Conservation (phyloP, 352 stramenopile genomes). For the Phytopythium vexans region DNA sequence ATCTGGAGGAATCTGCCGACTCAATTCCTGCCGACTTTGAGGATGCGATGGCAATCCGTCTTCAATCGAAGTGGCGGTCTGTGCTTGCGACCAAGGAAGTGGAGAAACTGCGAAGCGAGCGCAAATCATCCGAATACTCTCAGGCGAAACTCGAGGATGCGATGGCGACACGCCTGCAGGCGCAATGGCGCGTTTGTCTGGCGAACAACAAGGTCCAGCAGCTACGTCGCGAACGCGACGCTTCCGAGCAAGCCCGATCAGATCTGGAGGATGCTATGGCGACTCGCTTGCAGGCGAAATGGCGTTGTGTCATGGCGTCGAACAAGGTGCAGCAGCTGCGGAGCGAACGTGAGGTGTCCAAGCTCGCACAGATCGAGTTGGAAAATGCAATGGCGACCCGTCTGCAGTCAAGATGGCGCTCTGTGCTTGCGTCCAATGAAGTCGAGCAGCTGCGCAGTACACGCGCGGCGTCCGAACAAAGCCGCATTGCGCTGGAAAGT, state of each 20-base stretch:
- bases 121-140: no score
- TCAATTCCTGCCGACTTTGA: no score
- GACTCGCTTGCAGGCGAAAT: constrained; percentile 11
- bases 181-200: no score
- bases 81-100: no score
- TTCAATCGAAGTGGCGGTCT: no score
- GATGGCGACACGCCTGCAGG: no score
- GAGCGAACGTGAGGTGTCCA: background rate
- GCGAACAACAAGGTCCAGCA: no score
- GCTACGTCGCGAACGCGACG: no score
- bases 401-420: constrained; percentile 25
- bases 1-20: no score
- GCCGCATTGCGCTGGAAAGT: background rate
- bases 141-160: background rate
- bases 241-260: no score
- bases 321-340: constrained; percentile 15
- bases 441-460: constrained; percentile 1
- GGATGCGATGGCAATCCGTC: no score
- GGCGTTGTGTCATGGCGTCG: constrained; percentile 11
- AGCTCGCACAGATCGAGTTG: background rate
- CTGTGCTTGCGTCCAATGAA: constrained; percentile 7
- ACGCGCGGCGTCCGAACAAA: background rate
- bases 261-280: constrained; percentile 6
- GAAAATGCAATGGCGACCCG: constrained; percentile 19
- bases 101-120: no score